Evolutionary conservation across 2,329 filamentous ascomycete genomes (phyloP).

Genomic region (Didymella sp.): DNA sequence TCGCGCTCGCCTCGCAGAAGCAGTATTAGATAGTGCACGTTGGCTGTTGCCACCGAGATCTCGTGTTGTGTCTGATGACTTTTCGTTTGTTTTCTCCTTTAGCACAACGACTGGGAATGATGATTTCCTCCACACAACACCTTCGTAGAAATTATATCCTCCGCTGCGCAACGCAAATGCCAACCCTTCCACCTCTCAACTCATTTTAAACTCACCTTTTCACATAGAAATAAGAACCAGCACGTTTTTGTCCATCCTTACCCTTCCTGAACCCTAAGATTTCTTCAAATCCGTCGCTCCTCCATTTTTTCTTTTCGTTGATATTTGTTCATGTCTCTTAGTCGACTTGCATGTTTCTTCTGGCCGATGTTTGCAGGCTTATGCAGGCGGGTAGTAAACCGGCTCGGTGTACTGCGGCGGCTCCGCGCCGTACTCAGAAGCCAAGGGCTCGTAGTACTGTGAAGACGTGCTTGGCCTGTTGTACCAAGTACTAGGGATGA

Average conservation of each 20-base stretch:
- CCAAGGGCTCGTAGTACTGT: not conserved
- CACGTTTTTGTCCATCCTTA: not conserved
- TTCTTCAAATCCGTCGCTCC: not conserved
- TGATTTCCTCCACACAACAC: not conserved
- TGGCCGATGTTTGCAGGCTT: not conserved
- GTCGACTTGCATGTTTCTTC: no score
- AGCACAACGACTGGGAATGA: not conserved
- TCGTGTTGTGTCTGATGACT: no score
- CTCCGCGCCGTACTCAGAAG: not conserved
- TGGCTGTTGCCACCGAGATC: no score
- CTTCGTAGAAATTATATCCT: not conserved
- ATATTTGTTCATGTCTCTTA: no score
- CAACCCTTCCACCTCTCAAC: not conserved
- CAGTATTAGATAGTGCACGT: no score
- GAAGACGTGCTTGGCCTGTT: not conserved
- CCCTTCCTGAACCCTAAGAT: not conserved
- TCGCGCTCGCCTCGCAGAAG: no score
- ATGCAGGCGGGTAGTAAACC: not conserved
- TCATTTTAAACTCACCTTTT: not conserved
- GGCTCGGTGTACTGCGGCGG: not conserved
- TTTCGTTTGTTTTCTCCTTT: not conserved
- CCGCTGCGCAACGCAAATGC: not conserved
- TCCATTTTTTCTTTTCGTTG: not conserved
- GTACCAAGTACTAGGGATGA: not conserved
- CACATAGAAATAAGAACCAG: not conserved